phyloP scores from a whole-genome alignment of 2,329 filamentous ascomycete genomes.

The Lecanicillium sp. region DNA sequence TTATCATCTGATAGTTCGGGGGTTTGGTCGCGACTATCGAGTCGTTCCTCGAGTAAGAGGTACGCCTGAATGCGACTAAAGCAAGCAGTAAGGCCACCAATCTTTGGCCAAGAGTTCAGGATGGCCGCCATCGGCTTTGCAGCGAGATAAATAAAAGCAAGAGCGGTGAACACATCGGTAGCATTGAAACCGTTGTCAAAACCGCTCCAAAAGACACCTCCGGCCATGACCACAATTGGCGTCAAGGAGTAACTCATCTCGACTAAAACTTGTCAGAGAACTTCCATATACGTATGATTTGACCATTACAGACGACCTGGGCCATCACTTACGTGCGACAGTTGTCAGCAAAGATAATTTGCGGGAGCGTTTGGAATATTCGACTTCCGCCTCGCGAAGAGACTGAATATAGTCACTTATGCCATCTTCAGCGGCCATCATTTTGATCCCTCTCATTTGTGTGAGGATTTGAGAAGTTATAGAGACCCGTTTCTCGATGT shows the following conservation, averaged over 20 bases:
- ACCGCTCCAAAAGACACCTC: constrained; percentile 7
- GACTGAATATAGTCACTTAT: constrained; percentile 8
- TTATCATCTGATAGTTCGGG: no score
- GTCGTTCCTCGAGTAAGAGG: no score
- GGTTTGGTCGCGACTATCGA: no score
- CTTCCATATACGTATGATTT: background rate
- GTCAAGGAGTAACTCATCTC: constrained; percentile 3
- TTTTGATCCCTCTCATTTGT: constrained; percentile 27
- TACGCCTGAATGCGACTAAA: no score
- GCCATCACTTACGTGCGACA: no score
- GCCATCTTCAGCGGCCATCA: constrained; percentile 21
- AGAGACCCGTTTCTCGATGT: constrained; percentile 5
- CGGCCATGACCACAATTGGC: constrained; percentile 6
- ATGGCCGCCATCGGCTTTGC: no score
- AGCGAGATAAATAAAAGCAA: background rate
- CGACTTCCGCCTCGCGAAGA: constrained; percentile 12
- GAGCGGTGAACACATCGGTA: constrained; percentile 3
- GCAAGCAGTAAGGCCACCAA: no score
- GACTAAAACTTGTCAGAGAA: constrained; percentile 1
- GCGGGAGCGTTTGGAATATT: constrained; percentile 4
- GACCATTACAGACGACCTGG: no score
- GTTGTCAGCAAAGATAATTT: background rate
- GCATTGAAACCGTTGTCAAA: constrained; percentile 1
- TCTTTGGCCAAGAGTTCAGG: no score
- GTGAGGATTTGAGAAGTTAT: constrained; percentile 14